Percentiles rank a stretch among this genome's conserved stretches.
These are phyloP conservation scores for Colletotrichum limetticola DNA, from an alignment of 2,329 filamentous ascomycete genomes.

Conservation along the genomic window DNA sequence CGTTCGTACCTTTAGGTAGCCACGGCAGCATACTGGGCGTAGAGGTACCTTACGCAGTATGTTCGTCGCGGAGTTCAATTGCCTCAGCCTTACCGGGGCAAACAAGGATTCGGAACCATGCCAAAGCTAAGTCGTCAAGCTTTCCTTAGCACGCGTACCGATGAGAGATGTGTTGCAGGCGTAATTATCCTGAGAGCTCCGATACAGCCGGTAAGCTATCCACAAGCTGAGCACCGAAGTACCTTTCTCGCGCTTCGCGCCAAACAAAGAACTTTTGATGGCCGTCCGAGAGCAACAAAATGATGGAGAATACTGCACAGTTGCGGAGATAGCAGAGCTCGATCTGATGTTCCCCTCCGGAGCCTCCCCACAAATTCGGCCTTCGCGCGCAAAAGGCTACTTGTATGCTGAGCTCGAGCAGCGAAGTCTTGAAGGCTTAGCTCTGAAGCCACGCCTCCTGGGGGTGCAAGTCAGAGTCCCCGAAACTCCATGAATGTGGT, in stretches of 20 bases:
- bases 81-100: neutral
- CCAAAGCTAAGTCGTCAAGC: too few species aligned
- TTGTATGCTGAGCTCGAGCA: neutral
- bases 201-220: neutral
- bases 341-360: neutral
- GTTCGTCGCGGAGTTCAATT: neutral
- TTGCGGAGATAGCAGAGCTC: neutral
- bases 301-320: neutral
- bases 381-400: constrained; percentile 6
- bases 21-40: too few species aligned
- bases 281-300: neutral
- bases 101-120: too few species aligned
- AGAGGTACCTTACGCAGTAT: too few species aligned
- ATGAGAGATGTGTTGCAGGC: neutral
- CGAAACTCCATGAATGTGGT: neutral
- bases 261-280: too few species aligned
- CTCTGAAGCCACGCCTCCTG: neutral
- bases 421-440: neutral
- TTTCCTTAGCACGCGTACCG: neutral
- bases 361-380: constrained; percentile 12
- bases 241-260: neutral
- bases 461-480: neutral
- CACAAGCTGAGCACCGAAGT: neutral
- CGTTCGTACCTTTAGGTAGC: neutral
- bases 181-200: neutral